Conservation (phyloP, 176 grass and related monocot species). For the maize (Zea mays) region Zm-B73-REFERENCE-NAM-5.0 NC_050102.1:172431501-172432000, state of each 20-base stretch:
- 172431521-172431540: conserved; percentile 52
- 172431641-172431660: conserved; percentile 14
- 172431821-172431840: neutral
- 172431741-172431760: neutral
- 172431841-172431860: neutral
- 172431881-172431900: neutral
- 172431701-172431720: neutral
- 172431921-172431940: neutral
- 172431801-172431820: neutral
- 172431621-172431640: conserved; percentile 6
- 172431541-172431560: conserved; percentile 64
- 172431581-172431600: conserved; percentile 45
- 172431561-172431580: conserved; percentile 74
- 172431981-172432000: no score
- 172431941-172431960: neutral
- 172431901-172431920: neutral
- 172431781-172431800: neutral
- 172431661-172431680: neutral
- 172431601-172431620: neutral
- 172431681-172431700: neutral
- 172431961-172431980: no score
- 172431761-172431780: neutral
- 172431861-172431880: neutral
- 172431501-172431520: conserved; percentile 12
- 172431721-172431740: neutral